A percentile compares a stretch with the other conserved stretches of the same genome.
Evolutionary conservation across 1,139 yeast species (phyloP).

Genomic region (Candida glucosophila): DNA sequence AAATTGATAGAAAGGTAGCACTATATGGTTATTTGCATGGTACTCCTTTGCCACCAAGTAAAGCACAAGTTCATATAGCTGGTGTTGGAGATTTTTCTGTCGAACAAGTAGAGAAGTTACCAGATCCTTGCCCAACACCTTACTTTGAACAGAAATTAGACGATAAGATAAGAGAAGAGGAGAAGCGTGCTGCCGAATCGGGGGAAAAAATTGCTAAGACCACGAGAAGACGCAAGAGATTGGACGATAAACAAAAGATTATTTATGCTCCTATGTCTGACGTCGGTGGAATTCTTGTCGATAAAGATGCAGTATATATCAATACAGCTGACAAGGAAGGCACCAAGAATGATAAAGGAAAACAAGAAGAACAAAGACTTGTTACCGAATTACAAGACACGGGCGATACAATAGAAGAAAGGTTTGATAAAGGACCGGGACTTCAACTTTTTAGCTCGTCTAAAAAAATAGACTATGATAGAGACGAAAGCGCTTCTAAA

Average conservation of each 20-base stretch:
- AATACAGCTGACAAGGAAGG: slow-evolving; percentile 64
- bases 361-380: slow-evolving; percentile 74
- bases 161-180: slow-evolving; percentile 64
- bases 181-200: slow-evolving; percentile 51
- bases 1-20: slow-evolving; percentile 83
- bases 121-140: slow-evolving; percentile 99
- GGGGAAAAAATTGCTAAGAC: slow-evolving; percentile 51
- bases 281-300: slow-evolving; percentile 95
- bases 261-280: slow-evolving; percentile 99
- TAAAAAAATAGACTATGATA: slow-evolving; percentile 35
- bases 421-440: slow-evolving; percentile 58
- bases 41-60: slow-evolving; percentile 66
- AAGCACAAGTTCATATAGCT: slow-evolving; percentile 84
- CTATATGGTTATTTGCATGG: slow-evolving; percentile 94
- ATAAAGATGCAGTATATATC: slow-evolving; percentile 92
- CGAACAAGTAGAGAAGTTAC: slow-evolving; percentile 72
- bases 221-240: slow-evolving; percentile 70
- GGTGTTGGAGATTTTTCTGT: slow-evolving; percentile 90
- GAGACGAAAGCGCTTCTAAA: slow-evolving; percentile 3
- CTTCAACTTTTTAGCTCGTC: slow-evolving; percentile 62
- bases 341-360: slow-evolving; percentile 57
- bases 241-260: slow-evolving; percentile 88
- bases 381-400: slow-evolving; percentile 77
- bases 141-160: slow-evolving; percentile 79
- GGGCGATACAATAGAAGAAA: slow-evolving; percentile 53